A percentile compares a stretch with the other conserved stretches of the same genome.
Evolutionary conservation across 2,329 filamentous ascomycete species (phyloP).

Genomic region (Cordyceps cicadae): DNA sequence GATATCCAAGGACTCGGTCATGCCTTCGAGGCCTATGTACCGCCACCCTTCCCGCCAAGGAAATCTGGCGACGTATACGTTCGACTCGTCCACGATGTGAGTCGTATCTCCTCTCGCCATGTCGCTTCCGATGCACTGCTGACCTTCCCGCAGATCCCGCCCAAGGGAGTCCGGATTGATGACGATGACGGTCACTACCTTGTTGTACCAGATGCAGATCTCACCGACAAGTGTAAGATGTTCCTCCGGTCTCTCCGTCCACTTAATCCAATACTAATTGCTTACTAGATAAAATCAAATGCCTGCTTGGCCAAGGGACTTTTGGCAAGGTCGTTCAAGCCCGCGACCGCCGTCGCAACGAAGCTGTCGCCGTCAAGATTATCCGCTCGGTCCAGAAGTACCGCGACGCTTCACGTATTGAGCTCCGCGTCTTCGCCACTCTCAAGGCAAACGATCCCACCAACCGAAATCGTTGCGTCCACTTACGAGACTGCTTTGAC

Average conservation of each 20-base stretch:
- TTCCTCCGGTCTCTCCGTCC: neutral
- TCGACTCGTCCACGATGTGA: conserved; percentile 54
- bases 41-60: conserved; percentile 79
- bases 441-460: conserved; percentile 82
- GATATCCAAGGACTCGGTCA: conserved; percentile 64
- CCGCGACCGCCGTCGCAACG: conserved; percentile 67
- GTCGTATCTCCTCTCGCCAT: conserved; percentile 20
- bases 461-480: conserved; percentile 94
- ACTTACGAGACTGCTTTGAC: conserved; percentile 93
- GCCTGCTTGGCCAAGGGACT: conserved; percentile 88
- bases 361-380: conserved; percentile 88
- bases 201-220: conserved; percentile 73
- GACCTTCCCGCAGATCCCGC: conserved; percentile 17
- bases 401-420: conserved; percentile 89
- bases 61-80: conserved; percentile 76
- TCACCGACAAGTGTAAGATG: conserved; percentile 79
- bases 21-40: conserved; percentile 70
- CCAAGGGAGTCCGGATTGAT: conserved; percentile 68
- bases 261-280: neutral
- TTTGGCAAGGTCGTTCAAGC: conserved; percentile 98
- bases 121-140: neutral
- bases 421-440: conserved; percentile 85
- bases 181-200: conserved; percentile 98
- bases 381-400: conserved; percentile 98
- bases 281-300: conserved; percentile 69